Percentiles rank a stretch among this genome's conserved stretches.
Evolutionary conservation across 306 rosid genomes (phyloP).

Genomic region (Sicyos baderoa): DNA sequence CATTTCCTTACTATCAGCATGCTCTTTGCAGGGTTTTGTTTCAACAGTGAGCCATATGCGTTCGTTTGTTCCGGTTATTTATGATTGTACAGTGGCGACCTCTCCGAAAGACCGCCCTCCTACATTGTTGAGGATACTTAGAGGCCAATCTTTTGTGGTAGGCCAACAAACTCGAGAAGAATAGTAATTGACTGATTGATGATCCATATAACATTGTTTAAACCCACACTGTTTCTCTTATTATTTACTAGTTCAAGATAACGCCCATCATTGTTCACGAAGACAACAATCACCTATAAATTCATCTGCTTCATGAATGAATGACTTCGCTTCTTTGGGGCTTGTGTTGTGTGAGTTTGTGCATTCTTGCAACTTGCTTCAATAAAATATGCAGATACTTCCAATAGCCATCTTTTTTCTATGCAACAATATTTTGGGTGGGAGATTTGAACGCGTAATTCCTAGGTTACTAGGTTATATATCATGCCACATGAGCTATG

Average conservation of each 20-base stretch:
- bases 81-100: slow-evolving; percentile 70
- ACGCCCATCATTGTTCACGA: not conserved
- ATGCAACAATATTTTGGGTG: no score
- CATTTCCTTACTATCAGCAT: not conserved
- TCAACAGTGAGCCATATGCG: slow-evolving; percentile 50
- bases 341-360: not conserved
- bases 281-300: not conserved
- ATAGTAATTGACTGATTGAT: slow-evolving; percentile 20
- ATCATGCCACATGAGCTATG: no score
- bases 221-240: not conserved
- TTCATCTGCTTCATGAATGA: not conserved
- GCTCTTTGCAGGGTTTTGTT: slow-evolving; percentile 64
- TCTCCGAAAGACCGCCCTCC: slow-evolving; percentile 52
- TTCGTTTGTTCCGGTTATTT: slow-evolving; percentile 55
- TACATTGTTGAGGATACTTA: slow-evolving; percentile 52
- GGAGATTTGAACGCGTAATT: no score
- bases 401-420: not conserved
- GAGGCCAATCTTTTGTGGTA: slow-evolving; percentile 66
- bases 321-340: not conserved
- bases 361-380: not conserved
- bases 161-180: slow-evolving; percentile 23
- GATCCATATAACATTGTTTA: not conserved
- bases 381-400: not conserved
- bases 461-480: no score
- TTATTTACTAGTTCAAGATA: not conserved